Evolutionary conservation across 306 rosid species (phyloP).

Genomic region (Senna siamea): DNA sequence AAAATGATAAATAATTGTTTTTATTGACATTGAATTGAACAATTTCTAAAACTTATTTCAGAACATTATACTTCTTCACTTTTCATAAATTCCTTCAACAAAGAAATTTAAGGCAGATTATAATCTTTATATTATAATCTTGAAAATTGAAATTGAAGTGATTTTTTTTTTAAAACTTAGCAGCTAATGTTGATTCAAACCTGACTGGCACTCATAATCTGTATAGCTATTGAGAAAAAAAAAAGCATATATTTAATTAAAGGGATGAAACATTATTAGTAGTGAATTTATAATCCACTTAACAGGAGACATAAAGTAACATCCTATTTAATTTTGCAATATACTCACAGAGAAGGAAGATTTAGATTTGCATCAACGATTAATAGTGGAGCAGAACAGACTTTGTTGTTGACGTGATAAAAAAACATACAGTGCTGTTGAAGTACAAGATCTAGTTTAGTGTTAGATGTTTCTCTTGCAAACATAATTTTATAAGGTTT

Average conservation of each 20-base stretch:
- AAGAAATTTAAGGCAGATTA: slow-evolving; percentile 10
- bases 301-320: slow-evolving; percentile 2
- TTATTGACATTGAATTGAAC: too few relatives aligned
- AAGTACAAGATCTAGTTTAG: too few relatives aligned
- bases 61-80: too few relatives aligned
- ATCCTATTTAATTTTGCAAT: slow-evolving; percentile 66
- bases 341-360: slow-evolving; percentile 62
- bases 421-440: too few relatives aligned
- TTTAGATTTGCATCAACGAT: slow-evolving; percentile 87
- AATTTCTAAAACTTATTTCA: too few relatives aligned
- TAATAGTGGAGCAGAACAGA: too few relatives aligned
- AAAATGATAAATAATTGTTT: too few relatives aligned
- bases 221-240: slow-evolving; percentile 76
- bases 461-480: too few relatives aligned
- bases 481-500: too few relatives aligned
- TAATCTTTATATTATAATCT: slow-evolving; percentile 62
- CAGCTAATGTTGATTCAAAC: slow-evolving; percentile 94
- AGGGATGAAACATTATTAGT: slow-evolving; percentile 17
- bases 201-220: slow-evolving; percentile 72
- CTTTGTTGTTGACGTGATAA: too few relatives aligned
- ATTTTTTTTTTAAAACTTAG: slow-evolving; percentile 82
- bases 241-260: slow-evolving; percentile 29
- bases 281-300: slow-evolving; percentile 31
- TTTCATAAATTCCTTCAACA: slow-evolving; percentile 29
- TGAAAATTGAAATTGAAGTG: slow-evolving; percentile 59